These are phyloP conservation scores for Komagataella ulmi DNA, from an alignment of 805 yeast species.

Conservation along the genomic window DNA sequence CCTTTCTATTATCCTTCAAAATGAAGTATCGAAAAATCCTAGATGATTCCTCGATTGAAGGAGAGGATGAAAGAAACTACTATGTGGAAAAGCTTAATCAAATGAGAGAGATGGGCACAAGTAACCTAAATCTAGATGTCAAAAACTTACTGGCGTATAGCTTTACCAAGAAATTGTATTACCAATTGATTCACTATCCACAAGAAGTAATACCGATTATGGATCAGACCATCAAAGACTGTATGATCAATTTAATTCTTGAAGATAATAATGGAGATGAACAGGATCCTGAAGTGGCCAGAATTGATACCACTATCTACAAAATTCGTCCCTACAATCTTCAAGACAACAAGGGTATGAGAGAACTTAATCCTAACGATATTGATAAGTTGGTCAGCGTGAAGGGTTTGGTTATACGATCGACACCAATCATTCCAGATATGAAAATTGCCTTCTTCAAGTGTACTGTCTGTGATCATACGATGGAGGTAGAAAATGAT, in stretches of 20 bases:
- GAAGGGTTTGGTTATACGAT: conserved; percentile 80
- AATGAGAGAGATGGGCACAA: conserved; percentile 67
- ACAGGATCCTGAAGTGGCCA: conserved; percentile 37
- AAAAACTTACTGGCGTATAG: conserved; percentile 66
- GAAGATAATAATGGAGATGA: conserved; percentile 27
- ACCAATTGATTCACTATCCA: conserved; percentile 84
- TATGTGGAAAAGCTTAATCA: conserved; percentile 63
- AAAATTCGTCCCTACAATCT: conserved; percentile 85
- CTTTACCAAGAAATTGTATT: conserved; percentile 64
- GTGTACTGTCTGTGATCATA: conserved; percentile 91
- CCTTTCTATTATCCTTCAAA: conserved; percentile 76
- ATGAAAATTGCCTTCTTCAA: conserved; percentile 96
- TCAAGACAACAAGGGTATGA: conserved; percentile 63
- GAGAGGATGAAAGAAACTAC: conserved; percentile 53
- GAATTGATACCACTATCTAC: conserved; percentile 69
- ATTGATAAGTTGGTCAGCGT: conserved; percentile 86
- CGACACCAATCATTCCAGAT: conserved; percentile 90
- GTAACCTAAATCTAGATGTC: conserved; percentile 78
- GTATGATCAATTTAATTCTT: conserved; percentile 61
- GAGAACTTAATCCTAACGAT: conserved; percentile 88
- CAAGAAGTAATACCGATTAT: conserved; percentile 95
- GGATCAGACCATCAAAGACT: conserved; percentile 92
- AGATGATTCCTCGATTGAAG: conserved; percentile 22
- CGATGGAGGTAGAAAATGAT: conserved; percentile 83
- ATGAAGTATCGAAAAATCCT: conserved; percentile 50